These are phyloP conservation scores for Amanita inopinata DNA, from an alignment of 768 basidiomycete species.

Conservation along the genomic window DNA sequence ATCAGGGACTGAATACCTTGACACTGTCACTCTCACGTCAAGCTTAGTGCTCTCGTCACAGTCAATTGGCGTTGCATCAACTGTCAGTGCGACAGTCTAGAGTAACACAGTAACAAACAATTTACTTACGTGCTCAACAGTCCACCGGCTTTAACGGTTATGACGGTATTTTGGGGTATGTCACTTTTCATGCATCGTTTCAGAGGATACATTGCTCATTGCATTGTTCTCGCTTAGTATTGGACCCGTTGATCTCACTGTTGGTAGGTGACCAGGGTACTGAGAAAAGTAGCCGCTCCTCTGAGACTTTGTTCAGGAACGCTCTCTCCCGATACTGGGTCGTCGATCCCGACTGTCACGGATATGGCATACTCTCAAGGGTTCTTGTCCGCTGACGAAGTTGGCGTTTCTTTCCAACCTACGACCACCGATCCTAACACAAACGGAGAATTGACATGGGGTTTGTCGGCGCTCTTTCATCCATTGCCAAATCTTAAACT, in stretches of 20 bases:
- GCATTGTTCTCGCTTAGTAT: slow-evolving; percentile 28
- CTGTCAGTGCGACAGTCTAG: slow-evolving; percentile 10
- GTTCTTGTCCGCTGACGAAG: slow-evolving; percentile 26
- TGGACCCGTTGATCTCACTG: slow-evolving; percentile 50
- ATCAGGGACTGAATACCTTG: slow-evolving; percentile 37
- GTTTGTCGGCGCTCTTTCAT: slow-evolving; percentile 19
- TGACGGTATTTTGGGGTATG: slow-evolving; percentile 60
- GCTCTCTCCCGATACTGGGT: slow-evolving; percentile 20
- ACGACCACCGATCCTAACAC: slow-evolving; percentile 21
- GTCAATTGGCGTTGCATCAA: slow-evolving; percentile 55
- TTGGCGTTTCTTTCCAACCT: slow-evolving; percentile 47
- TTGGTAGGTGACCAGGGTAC: slow-evolving; percentile 20
- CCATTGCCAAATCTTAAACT: slow-evolving; percentile 16
- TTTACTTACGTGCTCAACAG: slow-evolving; percentile 8
- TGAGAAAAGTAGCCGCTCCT: background rate
- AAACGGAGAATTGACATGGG: slow-evolving; percentile 50
- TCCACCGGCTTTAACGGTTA: slow-evolving; percentile 37
- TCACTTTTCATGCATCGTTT: slow-evolving; percentile 1
- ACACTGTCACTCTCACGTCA: slow-evolving; percentile 41
- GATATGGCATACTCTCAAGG: slow-evolving; percentile 39
- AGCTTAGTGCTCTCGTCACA: slow-evolving; percentile 38
- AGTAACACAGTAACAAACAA: background rate
- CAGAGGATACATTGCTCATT: slow-evolving; percentile 3
- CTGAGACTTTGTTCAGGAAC: slow-evolving; percentile 18
- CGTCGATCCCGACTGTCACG: slow-evolving; percentile 43